Conservation (phyloP, 2,329 filamentous ascomycete genomes). For the Curvularia spicifera region DNA sequence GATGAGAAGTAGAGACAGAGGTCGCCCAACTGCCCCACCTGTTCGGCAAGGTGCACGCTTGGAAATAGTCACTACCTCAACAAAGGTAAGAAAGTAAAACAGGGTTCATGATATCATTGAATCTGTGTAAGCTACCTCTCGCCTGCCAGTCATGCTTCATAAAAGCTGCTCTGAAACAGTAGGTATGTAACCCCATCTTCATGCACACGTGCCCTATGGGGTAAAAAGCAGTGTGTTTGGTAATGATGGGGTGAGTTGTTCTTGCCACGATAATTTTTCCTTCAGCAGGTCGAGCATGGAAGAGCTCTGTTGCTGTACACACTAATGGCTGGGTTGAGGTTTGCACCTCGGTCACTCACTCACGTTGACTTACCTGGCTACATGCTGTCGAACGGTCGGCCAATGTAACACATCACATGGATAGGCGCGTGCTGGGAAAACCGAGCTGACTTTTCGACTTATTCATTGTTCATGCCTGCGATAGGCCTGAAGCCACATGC, state of each 20-base stretch:
- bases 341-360: conserved; percentile 24
- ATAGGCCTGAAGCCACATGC: conserved; percentile 37
- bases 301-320: conserved; percentile 70
- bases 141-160: background rate
- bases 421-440: conserved; percentile 25
- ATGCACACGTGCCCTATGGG: conserved; percentile 66
- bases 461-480: conserved; percentile 49
- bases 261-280: conserved; percentile 70
- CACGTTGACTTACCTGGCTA: conserved; percentile 15
- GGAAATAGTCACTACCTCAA: conserved; percentile 18
- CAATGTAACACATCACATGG: conserved; percentile 32
- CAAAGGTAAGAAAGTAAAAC: conserved; percentile 6
- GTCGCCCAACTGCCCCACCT: conserved; percentile 27
- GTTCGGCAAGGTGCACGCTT: conserved; percentile 17
- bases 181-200: conserved; percentile 65
- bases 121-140: conserved; percentile 2
- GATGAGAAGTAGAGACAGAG: conserved; percentile 8
- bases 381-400: conserved; percentile 5
- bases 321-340: conserved; percentile 63
- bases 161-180: conserved; percentile 17
- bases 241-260: conserved; percentile 64
- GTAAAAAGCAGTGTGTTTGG: conserved; percentile 66
- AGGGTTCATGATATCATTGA: conserved; percentile 13
- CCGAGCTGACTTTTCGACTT: conserved; percentile 45
- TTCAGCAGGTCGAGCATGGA: conserved; percentile 70